Evolutionary conservation across 352 stramenopile species (phyloP).

Genomic region (Phytophthora ohioensis): DNA sequence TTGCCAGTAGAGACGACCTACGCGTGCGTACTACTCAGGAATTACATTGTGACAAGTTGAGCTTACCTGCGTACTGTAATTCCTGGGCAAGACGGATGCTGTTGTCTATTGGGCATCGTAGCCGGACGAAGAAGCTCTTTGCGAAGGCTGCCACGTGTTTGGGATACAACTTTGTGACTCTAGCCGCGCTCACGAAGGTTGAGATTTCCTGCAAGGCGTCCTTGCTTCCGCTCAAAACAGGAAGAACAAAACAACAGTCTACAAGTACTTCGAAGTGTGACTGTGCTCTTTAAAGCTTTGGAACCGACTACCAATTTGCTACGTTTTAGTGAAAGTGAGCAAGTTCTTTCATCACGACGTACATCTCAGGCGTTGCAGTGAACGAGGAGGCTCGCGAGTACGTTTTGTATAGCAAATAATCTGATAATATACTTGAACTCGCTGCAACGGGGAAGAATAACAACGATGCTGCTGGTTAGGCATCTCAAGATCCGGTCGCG

Average conservation of each 20-base stretch:
- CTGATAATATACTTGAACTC: slow-evolving; percentile 84
- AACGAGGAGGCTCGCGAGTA: slow-evolving; percentile 53
- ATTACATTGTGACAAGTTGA: no score
- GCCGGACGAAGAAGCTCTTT: slow-evolving; percentile 72
- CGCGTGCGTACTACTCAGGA: no score
- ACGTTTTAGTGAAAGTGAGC: slow-evolving; percentile 80
- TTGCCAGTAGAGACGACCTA: no score
- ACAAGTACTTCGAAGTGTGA: background rate
- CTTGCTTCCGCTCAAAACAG: slow-evolving; percentile 23
- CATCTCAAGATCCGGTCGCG: slow-evolving; percentile 68
- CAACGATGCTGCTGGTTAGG: slow-evolving; percentile 29
- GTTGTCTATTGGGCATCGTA: slow-evolving; percentile 64
- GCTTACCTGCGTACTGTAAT: slow-evolving; percentile 49
- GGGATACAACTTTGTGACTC: slow-evolving; percentile 65
- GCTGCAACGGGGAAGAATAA: slow-evolving; percentile 21
- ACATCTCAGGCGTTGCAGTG: slow-evolving; percentile 96
- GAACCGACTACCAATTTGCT: slow-evolving; percentile 33
- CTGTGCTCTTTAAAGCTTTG: background rate
- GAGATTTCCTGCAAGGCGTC: slow-evolving; percentile 54
- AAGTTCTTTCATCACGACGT: slow-evolving; percentile 93
- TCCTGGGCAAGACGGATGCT: slow-evolving; percentile 55
- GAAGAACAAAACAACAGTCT: slow-evolving; percentile 17
- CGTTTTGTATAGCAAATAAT: slow-evolving; percentile 81
- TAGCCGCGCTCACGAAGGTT: slow-evolving; percentile 57
- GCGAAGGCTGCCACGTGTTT: slow-evolving; percentile 71